Base-by-base conservation (phyloP, 1,284 basidiomycete species). In the Caloboletus firmus region DNA sequence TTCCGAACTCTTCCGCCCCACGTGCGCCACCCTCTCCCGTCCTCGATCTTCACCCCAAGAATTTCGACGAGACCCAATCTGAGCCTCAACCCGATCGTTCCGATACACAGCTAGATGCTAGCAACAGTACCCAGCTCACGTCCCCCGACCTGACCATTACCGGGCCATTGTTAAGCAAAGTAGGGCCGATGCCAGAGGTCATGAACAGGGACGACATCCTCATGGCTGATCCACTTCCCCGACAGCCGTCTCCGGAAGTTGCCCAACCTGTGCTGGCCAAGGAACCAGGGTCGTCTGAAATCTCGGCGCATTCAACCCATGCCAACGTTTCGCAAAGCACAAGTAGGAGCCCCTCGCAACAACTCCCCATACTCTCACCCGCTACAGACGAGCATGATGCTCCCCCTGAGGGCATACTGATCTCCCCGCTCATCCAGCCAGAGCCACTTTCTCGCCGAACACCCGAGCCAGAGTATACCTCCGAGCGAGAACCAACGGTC, bases 291-390 rank as follows among this genome's bases (percentile, higher is more conserved):
- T 34, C 37, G 26, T 24, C 31, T 24, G 48, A 18, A 40, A n/a
- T 31, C 9, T 30, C 54, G 13, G 28, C 8, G 15, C 34, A 46
- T 47, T 46, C 46, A 32, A 28, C 50, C 12, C 46, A 49, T 40
- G 24, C 41, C 22, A 40, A 37, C 32, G 9, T 32, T 46, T 49
- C 45, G 17, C 55, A 58, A 28, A 40, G 31, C 40, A 42, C 50
- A n/a, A 52, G 50, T 26, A 44, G 46, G 18, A 64, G 51, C 24
- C 36, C 54, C 30, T 52, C 57, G 22, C 60, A 55, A 24, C 43
- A 36, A 10, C 42, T 54, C 31, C 31, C 32, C n/a, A n/a, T 43
- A 24, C 32, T 11, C 40, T 30, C 35, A 1, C 46, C 44, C n/a
- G 15, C 43, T 20, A 45, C 57, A 49, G 50, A 49, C 39, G 55